phyloP scores from a whole-genome alignment of 164 flowering plant genomes.

The Tetracentron sinense region DNA sequence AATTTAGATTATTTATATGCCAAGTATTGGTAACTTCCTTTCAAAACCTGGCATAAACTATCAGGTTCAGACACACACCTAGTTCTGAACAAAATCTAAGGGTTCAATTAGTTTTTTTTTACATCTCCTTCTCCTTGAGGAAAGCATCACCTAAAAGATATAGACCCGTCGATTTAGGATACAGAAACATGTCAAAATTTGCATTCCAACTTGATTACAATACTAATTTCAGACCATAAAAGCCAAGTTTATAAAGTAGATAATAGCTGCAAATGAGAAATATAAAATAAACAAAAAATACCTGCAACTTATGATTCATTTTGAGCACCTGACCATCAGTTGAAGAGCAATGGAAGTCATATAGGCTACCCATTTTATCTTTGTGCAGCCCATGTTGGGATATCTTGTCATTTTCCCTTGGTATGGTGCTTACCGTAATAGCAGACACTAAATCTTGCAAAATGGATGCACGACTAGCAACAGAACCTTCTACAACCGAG shows the following conservation, averaged over 20 bases:
- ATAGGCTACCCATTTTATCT: conserved; percentile 16
- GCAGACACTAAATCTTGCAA: conserved; percentile 29
- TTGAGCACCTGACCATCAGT: conserved; percentile 18
- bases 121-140: background rate
- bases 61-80: background rate
- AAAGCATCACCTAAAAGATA: background rate
- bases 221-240: background rate
- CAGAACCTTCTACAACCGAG: conserved; percentile 19
- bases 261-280: background rate
- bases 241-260: background rate
- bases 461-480: conserved; percentile 25
- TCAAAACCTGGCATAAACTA: background rate
- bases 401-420: conserved; percentile 20
- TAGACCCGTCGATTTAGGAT: background rate
- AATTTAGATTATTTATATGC: too few relatives aligned
- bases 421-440: conserved; percentile 17
- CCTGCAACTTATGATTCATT: conserved; percentile 41
- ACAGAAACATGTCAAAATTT: background rate
- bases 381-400: conserved; percentile 11
- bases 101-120: background rate
- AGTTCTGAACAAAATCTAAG: background rate
- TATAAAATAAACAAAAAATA: conserved; percentile 18
- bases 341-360: conserved; percentile 28
- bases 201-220: background rate
- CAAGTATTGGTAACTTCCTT: too few relatives aligned